phyloP scores from a whole-genome alignment of 192 early-diverging fungal genomes.

The Geranomyces variabilis region DNA sequence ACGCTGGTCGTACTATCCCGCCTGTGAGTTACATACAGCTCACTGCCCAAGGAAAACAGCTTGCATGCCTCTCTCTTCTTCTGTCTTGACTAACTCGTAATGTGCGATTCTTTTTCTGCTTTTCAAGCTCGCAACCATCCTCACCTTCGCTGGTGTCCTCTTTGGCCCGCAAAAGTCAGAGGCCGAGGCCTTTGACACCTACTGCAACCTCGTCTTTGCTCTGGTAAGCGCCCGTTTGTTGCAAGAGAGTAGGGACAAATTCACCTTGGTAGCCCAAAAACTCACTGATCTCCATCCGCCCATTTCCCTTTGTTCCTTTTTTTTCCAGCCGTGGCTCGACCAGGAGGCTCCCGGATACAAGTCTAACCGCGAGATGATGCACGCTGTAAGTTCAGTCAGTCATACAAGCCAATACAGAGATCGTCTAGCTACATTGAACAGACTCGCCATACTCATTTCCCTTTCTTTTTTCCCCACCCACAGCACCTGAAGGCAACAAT shows the following conservation, averaged over 20 bases:
- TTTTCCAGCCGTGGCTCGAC: slow-evolving; percentile 39
- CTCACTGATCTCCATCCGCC: background rate
- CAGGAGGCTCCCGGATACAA: slow-evolving; percentile 23
- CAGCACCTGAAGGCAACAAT: background rate
- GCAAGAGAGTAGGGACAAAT: too few relatives aligned
- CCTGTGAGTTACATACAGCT: slow-evolving; percentile 23
- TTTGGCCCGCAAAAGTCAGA: slow-evolving; percentile 2
- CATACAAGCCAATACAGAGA: too few relatives aligned
- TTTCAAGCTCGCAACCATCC: slow-evolving; percentile 11
- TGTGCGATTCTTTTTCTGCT: background rate
- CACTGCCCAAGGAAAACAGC: background rate
- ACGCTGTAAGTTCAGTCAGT: slow-evolving; percentile 23
- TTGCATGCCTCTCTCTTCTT: background rate
- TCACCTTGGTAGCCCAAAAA: too few relatives aligned
- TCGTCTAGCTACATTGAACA: too few relatives aligned
- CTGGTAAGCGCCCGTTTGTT: slow-evolving; percentile 2
- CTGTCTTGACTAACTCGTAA: too few relatives aligned
- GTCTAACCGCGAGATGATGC: slow-evolving; percentile 43
- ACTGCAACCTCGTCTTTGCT: slow-evolving; percentile 23
- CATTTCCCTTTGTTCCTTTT: background rate
- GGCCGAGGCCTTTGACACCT: background rate
- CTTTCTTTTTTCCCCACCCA: background rate
- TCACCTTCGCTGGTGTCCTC: slow-evolving; percentile 15
- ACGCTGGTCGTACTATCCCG: slow-evolving; percentile 53
- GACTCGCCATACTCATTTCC: background rate